A percentile compares a stretch with the other conserved stretches of the same genome.
Conservation (phyloP, 139 green algal species). For the Chlamydomonas sphaeroides region DNA sequence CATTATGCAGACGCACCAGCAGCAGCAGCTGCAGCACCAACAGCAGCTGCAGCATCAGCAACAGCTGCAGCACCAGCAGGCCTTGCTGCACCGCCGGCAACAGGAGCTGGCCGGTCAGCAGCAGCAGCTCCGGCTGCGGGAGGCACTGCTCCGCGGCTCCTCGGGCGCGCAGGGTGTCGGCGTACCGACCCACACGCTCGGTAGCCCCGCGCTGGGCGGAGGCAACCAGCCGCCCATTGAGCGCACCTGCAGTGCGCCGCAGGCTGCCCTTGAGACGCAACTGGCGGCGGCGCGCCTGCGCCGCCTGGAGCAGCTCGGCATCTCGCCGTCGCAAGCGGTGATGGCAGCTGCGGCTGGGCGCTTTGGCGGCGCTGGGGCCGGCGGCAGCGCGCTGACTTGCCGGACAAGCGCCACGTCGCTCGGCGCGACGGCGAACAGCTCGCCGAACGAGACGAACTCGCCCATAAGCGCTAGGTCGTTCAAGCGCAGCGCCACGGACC, state of each 20-base stretch:
- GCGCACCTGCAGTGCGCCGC: conserved; percentile 8
- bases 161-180: not conserved
- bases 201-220: too few relatives aligned
- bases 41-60: conserved; percentile 2
- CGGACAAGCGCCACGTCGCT: not conserved
- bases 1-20: not conserved
- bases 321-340: conserved; percentile 12
- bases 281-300: not conserved
- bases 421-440: not conserved
- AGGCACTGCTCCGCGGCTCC: not conserved
- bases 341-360: not conserved
- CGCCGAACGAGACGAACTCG: not conserved
- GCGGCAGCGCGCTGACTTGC: not conserved
- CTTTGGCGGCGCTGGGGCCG: not conserved
- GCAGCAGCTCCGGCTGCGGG: not conserved
- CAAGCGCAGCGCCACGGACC: conserved; percentile 10
- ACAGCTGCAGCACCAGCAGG: not conserved
- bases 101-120: not conserved
- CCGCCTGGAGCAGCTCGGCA: conserved; percentile 26
- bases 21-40: not conserved
- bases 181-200: too few relatives aligned
- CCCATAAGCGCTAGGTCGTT: not conserved
- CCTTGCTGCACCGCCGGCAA: not conserved
- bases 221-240: not conserved
- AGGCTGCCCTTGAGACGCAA: conserved; percentile 2